A percentile compares a stretch with the other conserved stretches of the same genome.
These are phyloP conservation scores for Elongisporangium prolatum DNA, from an alignment of 352 stramenopile genomes.

Conservation along the genomic window DNA sequence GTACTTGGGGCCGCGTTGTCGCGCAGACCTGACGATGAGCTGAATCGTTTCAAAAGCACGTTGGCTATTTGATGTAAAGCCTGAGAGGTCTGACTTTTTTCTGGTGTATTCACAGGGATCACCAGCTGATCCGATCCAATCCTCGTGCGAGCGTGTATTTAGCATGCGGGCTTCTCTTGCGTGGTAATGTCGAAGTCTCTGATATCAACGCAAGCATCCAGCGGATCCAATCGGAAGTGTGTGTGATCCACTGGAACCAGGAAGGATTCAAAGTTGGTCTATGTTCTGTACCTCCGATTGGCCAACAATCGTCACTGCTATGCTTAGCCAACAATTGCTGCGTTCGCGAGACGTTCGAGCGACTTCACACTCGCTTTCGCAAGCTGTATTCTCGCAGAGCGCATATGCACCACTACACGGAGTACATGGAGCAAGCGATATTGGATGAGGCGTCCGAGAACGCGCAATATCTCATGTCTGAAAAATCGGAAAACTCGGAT, in stretches of 20 bases:
- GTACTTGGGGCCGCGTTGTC: too few species aligned
- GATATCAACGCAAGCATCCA: constrained; percentile 89
- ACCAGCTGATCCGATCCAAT: constrained; percentile 77
- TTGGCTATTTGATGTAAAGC: not conserved
- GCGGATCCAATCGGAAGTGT: constrained; percentile 68
- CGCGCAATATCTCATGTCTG: constrained; percentile 47
- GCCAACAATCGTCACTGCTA: constrained; percentile 59
- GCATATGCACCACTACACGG: constrained; percentile 87
- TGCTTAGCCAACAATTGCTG: constrained; percentile 87
- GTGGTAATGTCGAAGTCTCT: constrained; percentile 82
- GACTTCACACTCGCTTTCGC: constrained; percentile 66
- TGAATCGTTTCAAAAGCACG: not conserved
- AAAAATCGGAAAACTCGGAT: constrained; percentile 43
- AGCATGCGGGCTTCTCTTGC: constrained; percentile 81
- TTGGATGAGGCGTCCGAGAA: constrained; percentile 61
- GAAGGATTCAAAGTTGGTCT: constrained; percentile 90
- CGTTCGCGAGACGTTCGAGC: constrained; percentile 79
- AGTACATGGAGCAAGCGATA: constrained; percentile 64
- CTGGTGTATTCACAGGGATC: constrained; percentile 39
- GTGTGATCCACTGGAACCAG: constrained; percentile 89
- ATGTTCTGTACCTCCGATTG: constrained; percentile 58
- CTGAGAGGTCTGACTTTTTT: too few species aligned
- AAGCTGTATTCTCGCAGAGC: constrained; percentile 75
- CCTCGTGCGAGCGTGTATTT: constrained; percentile 72
- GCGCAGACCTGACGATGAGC: too few species aligned